These are phyloP conservation scores for Allium sativum DNA, from an alignment of 106 monocot genomes.

Conservation along the genomic window DNA sequence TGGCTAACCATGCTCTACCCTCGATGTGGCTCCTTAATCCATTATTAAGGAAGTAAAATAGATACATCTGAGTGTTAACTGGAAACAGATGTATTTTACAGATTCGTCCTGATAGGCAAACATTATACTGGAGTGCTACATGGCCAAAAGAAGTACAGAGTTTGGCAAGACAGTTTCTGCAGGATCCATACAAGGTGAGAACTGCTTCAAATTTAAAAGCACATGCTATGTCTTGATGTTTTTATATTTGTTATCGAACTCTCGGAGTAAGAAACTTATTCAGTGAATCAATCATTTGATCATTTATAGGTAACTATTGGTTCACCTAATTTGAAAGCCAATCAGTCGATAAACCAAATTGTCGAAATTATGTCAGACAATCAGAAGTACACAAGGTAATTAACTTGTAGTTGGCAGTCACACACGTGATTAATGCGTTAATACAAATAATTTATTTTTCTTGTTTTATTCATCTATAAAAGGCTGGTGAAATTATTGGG, in stretches of 20 bases:
- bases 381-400: constrained; percentile 91
- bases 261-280: too few relatives aligned
- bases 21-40: too few relatives aligned
- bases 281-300: too few relatives aligned
- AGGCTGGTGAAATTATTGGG: constrained; percentile 72
- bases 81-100: constrained; percentile 9
- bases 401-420: not conserved
- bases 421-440: not conserved
- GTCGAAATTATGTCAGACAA: constrained; percentile 72
- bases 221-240: too few relatives aligned
- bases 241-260: too few relatives aligned
- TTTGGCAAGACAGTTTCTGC: constrained; percentile 77
- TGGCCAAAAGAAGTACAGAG: constrained; percentile 95
- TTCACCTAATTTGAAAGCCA: constrained; percentile 85
- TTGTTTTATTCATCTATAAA: not conserved
- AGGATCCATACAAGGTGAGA: constrained; percentile 82
- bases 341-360: constrained; percentile 92
- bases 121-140: constrained; percentile 98
- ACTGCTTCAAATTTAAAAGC: not conserved
- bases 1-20: too few relatives aligned
- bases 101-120: constrained; percentile 98
- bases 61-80: too few relatives aligned
- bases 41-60: too few relatives aligned
- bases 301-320: constrained; percentile 72
- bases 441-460: too few relatives aligned